Conservation (phyloP, 1,284 basidiomycete genomes). For the Malassezia brasiliensis region DNA sequence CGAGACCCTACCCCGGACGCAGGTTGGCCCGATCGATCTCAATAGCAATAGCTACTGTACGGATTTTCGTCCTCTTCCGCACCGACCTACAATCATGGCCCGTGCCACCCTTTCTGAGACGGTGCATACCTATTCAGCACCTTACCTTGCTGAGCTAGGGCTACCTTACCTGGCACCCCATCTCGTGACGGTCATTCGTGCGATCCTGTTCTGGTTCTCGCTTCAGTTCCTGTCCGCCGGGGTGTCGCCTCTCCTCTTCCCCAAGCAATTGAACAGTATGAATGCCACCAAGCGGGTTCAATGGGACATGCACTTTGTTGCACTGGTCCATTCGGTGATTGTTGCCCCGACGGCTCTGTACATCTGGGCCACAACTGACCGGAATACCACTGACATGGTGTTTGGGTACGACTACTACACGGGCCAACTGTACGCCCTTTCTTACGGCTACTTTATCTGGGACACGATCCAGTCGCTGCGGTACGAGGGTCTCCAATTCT, state of each 20-base stretch:
- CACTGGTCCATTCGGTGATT: slow-evolving; percentile 33
- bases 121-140: not conserved
- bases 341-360: slow-evolving; percentile 31
- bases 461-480: slow-evolving; percentile 42
- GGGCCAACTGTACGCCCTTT: slow-evolving; percentile 36
- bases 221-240: slow-evolving; percentile 40
- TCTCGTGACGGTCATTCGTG: slow-evolving; percentile 35
- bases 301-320: slow-evolving; percentile 49
- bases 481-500: slow-evolving; percentile 48
- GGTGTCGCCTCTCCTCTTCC: slow-evolving; percentile 38
- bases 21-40: no score
- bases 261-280: slow-evolving; percentile 36
- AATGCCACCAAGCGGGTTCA: slow-evolving; percentile 33
- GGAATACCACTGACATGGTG: slow-evolving; percentile 27
- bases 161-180: slow-evolving; percentile 36
- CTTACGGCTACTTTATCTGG: slow-evolving; percentile 45
- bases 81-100: no score
- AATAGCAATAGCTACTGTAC: no score
- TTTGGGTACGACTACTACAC: slow-evolving; percentile 40
- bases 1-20: no score
- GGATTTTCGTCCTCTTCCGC: no score
- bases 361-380: slow-evolving; percentile 27
- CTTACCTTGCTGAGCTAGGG: slow-evolving; percentile 23
- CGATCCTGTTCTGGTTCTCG: slow-evolving; percentile 36
- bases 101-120: no score